phyloP scores from a whole-genome alignment of 441 rosid species.

The Metrosideros polymorpha region DNA sequence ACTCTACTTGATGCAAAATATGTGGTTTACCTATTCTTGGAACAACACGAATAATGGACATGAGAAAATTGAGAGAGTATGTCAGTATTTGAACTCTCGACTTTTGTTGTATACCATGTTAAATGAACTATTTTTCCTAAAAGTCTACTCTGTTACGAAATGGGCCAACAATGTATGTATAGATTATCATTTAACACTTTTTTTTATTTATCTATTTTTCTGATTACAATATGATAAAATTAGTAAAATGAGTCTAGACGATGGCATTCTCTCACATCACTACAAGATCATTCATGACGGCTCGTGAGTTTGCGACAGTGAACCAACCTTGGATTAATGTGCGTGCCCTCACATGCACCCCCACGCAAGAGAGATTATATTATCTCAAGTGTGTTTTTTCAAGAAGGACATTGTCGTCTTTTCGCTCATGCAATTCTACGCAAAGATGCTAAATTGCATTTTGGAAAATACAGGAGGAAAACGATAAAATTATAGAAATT shows the following conservation, averaged over 20 bases:
- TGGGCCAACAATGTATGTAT: too few species aligned
- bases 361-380: not conserved
- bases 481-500: not conserved
- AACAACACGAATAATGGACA: not conserved
- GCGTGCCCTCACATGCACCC: too few species aligned
- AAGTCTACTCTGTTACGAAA: not conserved
- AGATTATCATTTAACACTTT: not conserved
- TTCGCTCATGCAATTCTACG: not conserved
- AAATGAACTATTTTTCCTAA: not conserved
- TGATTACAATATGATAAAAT: not conserved
- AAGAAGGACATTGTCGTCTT: not conserved
- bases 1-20: not conserved
- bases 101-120: not conserved
- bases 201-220: not conserved
- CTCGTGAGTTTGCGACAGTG: not conserved
- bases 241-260: not conserved
- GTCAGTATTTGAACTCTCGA: not conserved
- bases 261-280: not conserved
- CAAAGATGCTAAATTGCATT: not conserved
- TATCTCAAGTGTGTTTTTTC: not conserved
- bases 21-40: rapidly evolving
- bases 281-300: not conserved
- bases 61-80: not conserved
- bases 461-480: not conserved
- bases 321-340: not conserved